phyloP scores from a whole-genome alignment of 352 stramenopile species.

The Pythium sukuiense region DNA sequence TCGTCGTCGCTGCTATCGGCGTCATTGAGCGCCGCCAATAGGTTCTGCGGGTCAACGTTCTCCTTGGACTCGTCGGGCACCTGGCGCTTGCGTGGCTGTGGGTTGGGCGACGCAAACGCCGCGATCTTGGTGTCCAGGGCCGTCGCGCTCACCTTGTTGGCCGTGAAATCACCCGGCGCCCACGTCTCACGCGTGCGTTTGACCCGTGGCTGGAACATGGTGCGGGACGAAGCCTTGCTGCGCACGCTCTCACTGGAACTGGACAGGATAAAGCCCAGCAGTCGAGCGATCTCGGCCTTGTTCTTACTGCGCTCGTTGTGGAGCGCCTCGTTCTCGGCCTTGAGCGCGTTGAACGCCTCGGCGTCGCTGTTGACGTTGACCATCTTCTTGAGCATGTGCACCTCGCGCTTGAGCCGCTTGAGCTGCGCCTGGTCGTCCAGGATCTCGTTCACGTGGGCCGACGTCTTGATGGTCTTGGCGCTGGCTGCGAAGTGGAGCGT shows the following conservation, averaged over 20 bases:
- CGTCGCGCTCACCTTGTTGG: slow-evolving; percentile 14
- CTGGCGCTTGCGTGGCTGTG: slow-evolving; percentile 33
- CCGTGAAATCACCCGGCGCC: slow-evolving; percentile 63
- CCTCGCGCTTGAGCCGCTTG: slow-evolving; percentile 65
- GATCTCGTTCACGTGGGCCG: slow-evolving; percentile 85
- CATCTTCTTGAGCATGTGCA: slow-evolving; percentile 67
- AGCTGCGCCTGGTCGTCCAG: slow-evolving; percentile 91
- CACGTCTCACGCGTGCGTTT: slow-evolving; percentile 74
- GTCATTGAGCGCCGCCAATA: slow-evolving; percentile 24
- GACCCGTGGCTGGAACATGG: slow-evolving; percentile 26
- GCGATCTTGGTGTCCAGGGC: slow-evolving; percentile 14
- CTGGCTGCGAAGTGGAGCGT: slow-evolving; percentile 93
- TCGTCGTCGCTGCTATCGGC: slow-evolving; percentile 5
- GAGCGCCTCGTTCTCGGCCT: slow-evolving; percentile 73
- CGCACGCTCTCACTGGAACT: slow-evolving; percentile 36
- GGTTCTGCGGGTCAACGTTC: slow-evolving; percentile 49
- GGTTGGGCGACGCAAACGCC: slow-evolving; percentile 30
- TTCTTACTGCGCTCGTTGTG: slow-evolving; percentile 55
- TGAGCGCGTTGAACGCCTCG: slow-evolving; percentile 51
- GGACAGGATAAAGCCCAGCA: slow-evolving; percentile 64
- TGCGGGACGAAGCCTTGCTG: slow-evolving; percentile 13
- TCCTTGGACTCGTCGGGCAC: slow-evolving; percentile 36
- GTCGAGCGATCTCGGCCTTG: slow-evolving; percentile 54
- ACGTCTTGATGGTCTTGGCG: slow-evolving; percentile 89
- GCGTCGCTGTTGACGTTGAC: slow-evolving; percentile 35